Base-by-base conservation (phyloP, 768 basidiomycete genomes). In the Agaricus blazei region DNA sequence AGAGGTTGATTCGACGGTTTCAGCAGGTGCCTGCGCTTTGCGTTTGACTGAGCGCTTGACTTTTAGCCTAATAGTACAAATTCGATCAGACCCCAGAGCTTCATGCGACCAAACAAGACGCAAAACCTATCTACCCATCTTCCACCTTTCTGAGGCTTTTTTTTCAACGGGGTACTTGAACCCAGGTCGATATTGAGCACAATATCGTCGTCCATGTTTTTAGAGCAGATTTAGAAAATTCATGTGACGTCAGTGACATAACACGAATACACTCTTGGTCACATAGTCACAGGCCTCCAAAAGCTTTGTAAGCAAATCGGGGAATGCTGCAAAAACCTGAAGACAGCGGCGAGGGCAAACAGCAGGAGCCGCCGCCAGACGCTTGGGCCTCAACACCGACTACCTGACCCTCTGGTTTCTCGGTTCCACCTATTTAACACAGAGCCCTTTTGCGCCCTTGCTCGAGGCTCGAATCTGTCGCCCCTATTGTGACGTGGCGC, bases 121-220 rank as follows among this genome's bases (percentile, higher is more conserved):
- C 50, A 27, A 40, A 58, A 88, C 89, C 92, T 80, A 65, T 90
- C 87, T 11, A 84, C 88, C 87, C 88, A 89, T 69, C 85, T 74
- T 11, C 86, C 85, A 24, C 83, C 82, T 63, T 84, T 87, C 58
- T 77, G 79, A 0, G 44, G 48, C 3, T 56, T 42, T 51, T 72
- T 72, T 23, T 58, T 72, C 19, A 70, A 60, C 36, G 62, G 5
- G 24, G 58, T 54, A 12, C 63, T 54, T 48, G 70, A 62, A 51
- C 80, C 75, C 1, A 70, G 65, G 24, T 79, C 79, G 58, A 93
- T 75, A 66, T 93, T 91, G 57, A 93, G 78, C 36, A 92, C 78
- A 48, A 93, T 76, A 48, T 75, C 87, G 68, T 88, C 85, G 70
- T 89, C 87, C 85, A 87, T 86, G 54, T 46, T 31, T 29, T 34